Percentiles rank a stretch among this genome's conserved stretches.
These are phyloP conservation scores for Graphium sp. DNA, from an alignment of 2,329 filamentous ascomycete species.

Conservation along the genomic window DNA sequence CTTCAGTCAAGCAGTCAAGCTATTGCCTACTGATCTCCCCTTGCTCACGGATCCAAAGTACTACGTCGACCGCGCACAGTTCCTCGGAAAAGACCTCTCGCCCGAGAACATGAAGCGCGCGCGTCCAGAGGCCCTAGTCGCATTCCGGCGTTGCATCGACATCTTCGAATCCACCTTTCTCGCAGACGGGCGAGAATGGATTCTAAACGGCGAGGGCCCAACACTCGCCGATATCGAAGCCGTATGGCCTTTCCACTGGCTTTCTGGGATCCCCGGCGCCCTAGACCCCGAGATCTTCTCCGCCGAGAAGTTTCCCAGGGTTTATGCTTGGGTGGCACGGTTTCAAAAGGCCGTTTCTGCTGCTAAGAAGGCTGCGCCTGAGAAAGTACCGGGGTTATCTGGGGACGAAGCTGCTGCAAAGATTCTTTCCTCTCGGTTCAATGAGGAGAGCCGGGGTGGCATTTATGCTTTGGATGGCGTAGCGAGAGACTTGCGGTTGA, in stretches of 20 bases:
- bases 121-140: constrained; percentile 36
- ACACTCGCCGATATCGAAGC: constrained; percentile 52
- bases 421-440: constrained; percentile 26
- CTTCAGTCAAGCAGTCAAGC: constrained; percentile 31
- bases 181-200: constrained; percentile 49
- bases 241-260: constrained; percentile 53
- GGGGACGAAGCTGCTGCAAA: constrained; percentile 34
- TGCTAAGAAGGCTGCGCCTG: constrained; percentile 17
- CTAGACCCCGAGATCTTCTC: constrained; percentile 36
- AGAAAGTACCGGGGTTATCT: constrained; percentile 21
- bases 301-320: constrained; percentile 33
- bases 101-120: constrained; percentile 9
- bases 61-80: constrained; percentile 33
- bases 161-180: constrained; percentile 46
- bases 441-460: constrained; percentile 18
- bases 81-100: constrained; percentile 13
- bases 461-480: constrained; percentile 32
- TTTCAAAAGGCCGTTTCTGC: constrained; percentile 31
- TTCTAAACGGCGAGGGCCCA: constrained; percentile 33
- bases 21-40: constrained; percentile 39
- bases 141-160: constrained; percentile 34
- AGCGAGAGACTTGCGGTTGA: constrained; percentile 25
- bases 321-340: constrained; percentile 47
- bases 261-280: constrained; percentile 34
- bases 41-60: constrained; percentile 40